Percentiles rank a stretch among this genome's conserved stretches.
Conservation (phyloP, 1,139 yeast genomes). For the Maudiozyma humilis region DNA sequence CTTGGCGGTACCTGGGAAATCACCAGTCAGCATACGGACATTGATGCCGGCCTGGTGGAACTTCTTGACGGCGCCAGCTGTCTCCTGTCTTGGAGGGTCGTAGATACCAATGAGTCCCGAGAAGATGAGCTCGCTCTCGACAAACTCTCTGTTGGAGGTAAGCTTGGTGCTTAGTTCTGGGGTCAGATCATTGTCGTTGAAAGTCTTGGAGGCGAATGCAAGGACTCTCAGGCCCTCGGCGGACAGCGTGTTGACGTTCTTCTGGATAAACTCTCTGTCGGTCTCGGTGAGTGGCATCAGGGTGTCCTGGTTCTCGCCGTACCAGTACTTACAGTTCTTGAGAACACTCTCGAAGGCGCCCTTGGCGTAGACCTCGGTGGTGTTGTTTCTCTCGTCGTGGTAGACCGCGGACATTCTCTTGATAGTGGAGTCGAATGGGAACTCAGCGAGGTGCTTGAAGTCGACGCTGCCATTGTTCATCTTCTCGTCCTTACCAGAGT, state of each 20-base stretch:
- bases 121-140: conserved; percentile 70
- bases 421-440: conserved; percentile 78
- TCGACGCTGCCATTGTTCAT: conserved; percentile 3
- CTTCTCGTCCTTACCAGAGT: conserved; percentile 25
- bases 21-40: conserved; percentile 98
- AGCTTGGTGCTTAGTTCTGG: conserved; percentile 11
- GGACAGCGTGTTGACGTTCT: conserved; percentile 61
- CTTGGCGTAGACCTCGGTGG: conserved; percentile 57
- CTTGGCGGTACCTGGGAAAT: conserved; percentile 82
- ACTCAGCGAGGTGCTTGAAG: conserved; percentile 44
- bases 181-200: conserved; percentile 36
- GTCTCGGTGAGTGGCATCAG: conserved; percentile 46
- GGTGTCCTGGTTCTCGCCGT: conserved; percentile 38
- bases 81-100: conserved; percentile 93
- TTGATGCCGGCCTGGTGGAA: conserved; percentile 90
- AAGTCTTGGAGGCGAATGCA: conserved; percentile 54
- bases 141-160: conserved; percentile 31
- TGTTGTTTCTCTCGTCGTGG: conserved; percentile 42
- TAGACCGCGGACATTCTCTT: conserved; percentile 83
- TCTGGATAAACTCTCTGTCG: conserved; percentile 39
- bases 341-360: conserved; percentile 84
- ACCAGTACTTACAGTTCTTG: conserved; percentile 53
- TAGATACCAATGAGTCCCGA: conserved; percentile 90
- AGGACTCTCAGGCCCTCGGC: conserved; percentile 81
- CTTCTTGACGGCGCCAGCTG: conserved; percentile 60